phyloP scores from a whole-genome alignment of 768 basidiomycete species.

The Rubroboletus pulcherrimus region DNA sequence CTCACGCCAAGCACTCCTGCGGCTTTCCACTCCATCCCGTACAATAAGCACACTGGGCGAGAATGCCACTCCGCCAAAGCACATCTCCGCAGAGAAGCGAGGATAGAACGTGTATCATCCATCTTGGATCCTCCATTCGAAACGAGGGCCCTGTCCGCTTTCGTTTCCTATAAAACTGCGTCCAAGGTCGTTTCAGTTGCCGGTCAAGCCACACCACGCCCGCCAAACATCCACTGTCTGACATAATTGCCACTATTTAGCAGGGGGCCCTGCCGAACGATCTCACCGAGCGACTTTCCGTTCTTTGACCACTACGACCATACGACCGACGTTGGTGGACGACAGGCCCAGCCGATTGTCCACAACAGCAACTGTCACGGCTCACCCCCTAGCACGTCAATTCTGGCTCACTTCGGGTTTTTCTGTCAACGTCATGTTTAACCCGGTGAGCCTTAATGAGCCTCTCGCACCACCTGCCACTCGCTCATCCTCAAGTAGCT shows the following conservation, averaged over 20 bases:
- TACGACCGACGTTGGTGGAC: slow-evolving; percentile 1
- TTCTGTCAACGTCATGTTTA: slow-evolving; percentile 41
- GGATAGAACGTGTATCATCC: slow-evolving; percentile 10
- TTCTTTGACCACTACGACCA: slow-evolving; percentile 1
- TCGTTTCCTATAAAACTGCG: slow-evolving; percentile 5
- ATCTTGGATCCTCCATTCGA: background rate
- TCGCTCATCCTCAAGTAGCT: slow-evolving; percentile 13
- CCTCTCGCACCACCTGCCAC: background rate
- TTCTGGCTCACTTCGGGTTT: background rate
- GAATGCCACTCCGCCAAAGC: background rate
- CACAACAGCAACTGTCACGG: slow-evolving; percentile 2
- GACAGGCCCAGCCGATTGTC: background rate
- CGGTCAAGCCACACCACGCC: background rate
- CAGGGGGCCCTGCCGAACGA: slow-evolving; percentile 6
- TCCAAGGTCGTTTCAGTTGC: background rate
- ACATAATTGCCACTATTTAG: slow-evolving; percentile 15
- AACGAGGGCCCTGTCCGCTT: background rate
- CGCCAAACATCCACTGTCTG: background rate
- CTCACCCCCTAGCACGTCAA: background rate
- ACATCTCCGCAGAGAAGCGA: slow-evolving; percentile 16
- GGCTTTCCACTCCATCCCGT: background rate
- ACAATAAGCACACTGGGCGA: background rate
- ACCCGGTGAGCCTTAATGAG: slow-evolving; percentile 40
- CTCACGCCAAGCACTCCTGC: background rate
- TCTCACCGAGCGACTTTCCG: background rate